Evolutionary conservation across 2,329 filamentous ascomycete genomes (phyloP).

Genomic region (Cercospora sp.): DNA sequence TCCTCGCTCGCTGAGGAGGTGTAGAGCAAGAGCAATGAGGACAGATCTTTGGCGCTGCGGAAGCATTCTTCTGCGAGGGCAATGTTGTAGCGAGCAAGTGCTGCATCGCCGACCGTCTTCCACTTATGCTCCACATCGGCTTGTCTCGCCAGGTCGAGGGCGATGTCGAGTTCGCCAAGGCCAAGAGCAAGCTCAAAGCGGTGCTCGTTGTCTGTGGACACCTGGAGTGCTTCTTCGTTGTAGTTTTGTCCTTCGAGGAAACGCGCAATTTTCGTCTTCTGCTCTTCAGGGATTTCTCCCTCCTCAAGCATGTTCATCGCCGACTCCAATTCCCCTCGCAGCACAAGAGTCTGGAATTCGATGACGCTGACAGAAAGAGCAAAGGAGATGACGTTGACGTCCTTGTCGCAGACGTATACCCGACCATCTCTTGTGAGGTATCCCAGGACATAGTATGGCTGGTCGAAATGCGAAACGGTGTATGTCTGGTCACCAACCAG

Average conservation of each 20-base stretch:
- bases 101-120: conserved; percentile 95
- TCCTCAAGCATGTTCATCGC: conserved; percentile 76
- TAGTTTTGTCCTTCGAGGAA: conserved; percentile 97
- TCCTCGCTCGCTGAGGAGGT: conserved; percentile 78
- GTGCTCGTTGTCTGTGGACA: conserved; percentile 92
- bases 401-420: conserved; percentile 94
- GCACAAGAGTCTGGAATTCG: conserved; percentile 94
- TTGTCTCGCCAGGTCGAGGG: conserved; percentile 77
- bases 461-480: conserved; percentile 95
- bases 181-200: conserved; percentile 90
- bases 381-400: conserved; percentile 88
- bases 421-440: conserved; percentile 95
- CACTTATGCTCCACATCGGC: conserved; percentile 94
- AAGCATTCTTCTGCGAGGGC: conserved; percentile 91
- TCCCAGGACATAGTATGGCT: conserved; percentile 89
- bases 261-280: conserved; percentile 96
- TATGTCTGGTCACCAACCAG: conserved; percentile 97
- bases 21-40: conserved; percentile 83
- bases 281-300: conserved; percentile 76
- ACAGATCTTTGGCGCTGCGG: conserved; percentile 82
- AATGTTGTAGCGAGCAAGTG: conserved; percentile 83
- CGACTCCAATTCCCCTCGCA: conserved; percentile 89
- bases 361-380: conserved; percentile 87
- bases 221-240: conserved; percentile 91
- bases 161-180: conserved; percentile 80